Evolutionary conservation across 306 rosid species (phyloP).

Genomic region (Citrullus amarus): DNA sequence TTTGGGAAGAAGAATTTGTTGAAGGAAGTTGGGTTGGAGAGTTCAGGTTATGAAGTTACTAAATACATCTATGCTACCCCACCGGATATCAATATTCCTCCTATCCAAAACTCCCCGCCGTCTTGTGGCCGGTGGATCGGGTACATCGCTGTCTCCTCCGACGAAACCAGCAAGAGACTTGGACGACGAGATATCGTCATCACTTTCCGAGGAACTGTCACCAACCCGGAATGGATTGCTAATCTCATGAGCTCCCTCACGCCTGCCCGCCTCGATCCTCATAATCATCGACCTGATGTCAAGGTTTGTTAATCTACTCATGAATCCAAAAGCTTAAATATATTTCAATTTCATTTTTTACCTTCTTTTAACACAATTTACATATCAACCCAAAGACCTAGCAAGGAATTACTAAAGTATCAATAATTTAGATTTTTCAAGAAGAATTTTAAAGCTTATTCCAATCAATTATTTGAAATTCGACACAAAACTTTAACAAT

Average conservation of each 20-base stretch:
- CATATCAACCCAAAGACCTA: too few relatives aligned
- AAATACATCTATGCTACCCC: slow-evolving; percentile 91
- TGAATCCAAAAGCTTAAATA: background rate
- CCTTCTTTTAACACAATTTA: background rate
- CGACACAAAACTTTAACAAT: background rate
- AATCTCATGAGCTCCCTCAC: slow-evolving; percentile 71
- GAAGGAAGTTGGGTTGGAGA: slow-evolving; percentile 45
- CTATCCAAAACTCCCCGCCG: slow-evolving; percentile 25
- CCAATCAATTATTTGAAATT: background rate
- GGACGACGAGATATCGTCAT: slow-evolving; percentile 64
- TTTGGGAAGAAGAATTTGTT: slow-evolving; percentile 61
- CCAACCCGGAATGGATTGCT: slow-evolving; percentile 62
- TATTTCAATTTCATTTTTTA: background rate
- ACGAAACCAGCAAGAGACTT: slow-evolving; percentile 28
- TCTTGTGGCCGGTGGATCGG: slow-evolving; percentile 80
- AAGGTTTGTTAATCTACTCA: slow-evolving; percentile 4
- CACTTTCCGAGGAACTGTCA: slow-evolving; percentile 76
- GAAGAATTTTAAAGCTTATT: too few relatives aligned
- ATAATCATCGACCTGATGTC: slow-evolving; percentile 39
- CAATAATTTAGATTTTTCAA: background rate
- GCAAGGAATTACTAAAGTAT: background rate
- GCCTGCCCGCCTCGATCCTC: slow-evolving; percentile 67
- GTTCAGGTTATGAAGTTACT: slow-evolving; percentile 55
- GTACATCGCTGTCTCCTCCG: slow-evolving; percentile 50
- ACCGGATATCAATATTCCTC: slow-evolving; percentile 47